These are phyloP conservation scores for Phyllachora maydis DNA, from an alignment of 2,329 filamentous ascomycete genomes.

Conservation along the genomic window DNA sequence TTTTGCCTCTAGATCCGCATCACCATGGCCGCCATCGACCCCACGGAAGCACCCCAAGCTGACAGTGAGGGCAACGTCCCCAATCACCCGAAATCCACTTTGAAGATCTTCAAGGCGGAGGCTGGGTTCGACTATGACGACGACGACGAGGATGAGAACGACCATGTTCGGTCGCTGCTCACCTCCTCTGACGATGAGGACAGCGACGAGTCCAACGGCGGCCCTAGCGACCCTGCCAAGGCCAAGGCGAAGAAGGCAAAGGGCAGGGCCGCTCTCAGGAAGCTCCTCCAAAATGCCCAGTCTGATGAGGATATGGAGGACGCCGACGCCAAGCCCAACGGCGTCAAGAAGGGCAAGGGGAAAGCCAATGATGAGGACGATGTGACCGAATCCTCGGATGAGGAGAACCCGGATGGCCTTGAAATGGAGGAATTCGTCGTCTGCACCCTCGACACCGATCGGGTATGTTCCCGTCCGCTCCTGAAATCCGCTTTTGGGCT, in stretches of 20 bases:
- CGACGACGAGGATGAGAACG: slow-evolving; percentile 33
- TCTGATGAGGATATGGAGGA: slow-evolving; percentile 55
- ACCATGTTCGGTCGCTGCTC: no score
- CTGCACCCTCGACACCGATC: slow-evolving; percentile 86
- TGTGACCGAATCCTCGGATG: slow-evolving; percentile 31
- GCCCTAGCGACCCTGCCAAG: slow-evolving; percentile 80
- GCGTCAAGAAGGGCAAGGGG: slow-evolving; percentile 51
- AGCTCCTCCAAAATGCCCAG: slow-evolving; percentile 50
- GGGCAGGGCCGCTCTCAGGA: slow-evolving; percentile 55
- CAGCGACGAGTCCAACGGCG: slow-evolving; percentile 64
- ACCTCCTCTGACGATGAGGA: slow-evolving; percentile 26
- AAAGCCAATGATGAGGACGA: slow-evolving; percentile 44
- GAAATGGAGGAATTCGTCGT: slow-evolving; percentile 80
- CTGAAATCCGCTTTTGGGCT: not conserved
- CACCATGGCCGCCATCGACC: slow-evolving; percentile 96
- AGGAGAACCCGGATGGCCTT: slow-evolving; percentile 33
- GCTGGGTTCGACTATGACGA: slow-evolving; percentile 11
- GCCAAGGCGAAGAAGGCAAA: slow-evolving; percentile 75
- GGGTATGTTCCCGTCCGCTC: slow-evolving; percentile 33
- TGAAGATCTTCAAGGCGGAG: slow-evolving; percentile 72
- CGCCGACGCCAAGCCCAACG: slow-evolving; percentile 35
- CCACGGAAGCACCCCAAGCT: slow-evolving; percentile 51
- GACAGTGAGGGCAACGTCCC: slow-evolving; percentile 41
- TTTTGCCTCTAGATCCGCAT: slow-evolving; percentile 85
- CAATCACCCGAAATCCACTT: slow-evolving; percentile 53